Conservation (phyloP, 2,329 filamentous ascomycete genomes). For the Penicillium freii region DNA sequence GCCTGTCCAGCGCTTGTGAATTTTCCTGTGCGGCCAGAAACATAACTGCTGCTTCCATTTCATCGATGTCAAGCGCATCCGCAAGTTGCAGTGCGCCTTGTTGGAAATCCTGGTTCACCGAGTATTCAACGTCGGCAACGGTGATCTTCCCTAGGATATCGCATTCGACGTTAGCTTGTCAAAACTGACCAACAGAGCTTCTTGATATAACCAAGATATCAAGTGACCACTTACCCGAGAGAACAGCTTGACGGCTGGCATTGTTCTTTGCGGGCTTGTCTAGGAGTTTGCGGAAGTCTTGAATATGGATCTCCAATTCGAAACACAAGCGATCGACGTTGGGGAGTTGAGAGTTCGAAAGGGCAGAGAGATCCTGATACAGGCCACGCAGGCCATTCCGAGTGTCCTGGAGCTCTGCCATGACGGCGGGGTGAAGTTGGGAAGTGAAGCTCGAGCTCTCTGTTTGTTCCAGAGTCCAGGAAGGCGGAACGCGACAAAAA, state of each 20-base stretch:
- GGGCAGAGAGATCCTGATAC: constrained; percentile 76
- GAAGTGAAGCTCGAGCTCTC: constrained; percentile 26
- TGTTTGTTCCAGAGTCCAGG: constrained; percentile 28
- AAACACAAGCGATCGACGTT: constrained; percentile 66
- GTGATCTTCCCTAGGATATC: constrained; percentile 66
- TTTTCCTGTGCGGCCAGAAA: constrained; percentile 73
- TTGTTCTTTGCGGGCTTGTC: constrained; percentile 74
- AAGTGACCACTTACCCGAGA: constrained; percentile 56
- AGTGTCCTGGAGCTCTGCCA: constrained; percentile 62
- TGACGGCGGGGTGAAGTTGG: constrained; percentile 23
- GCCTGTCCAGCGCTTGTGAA: constrained; percentile 65
- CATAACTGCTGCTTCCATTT: constrained; percentile 75
- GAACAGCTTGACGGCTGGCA: constrained; percentile 68
- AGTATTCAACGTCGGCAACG: constrained; percentile 70
- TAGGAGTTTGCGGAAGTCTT: constrained; percentile 68
- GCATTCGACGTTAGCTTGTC: constrained; percentile 18
- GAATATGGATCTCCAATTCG: constrained; percentile 64
- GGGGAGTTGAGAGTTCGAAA: constrained; percentile 68
- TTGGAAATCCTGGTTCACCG: constrained; percentile 82
- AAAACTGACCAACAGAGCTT: background rate
- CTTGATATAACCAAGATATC: background rate
- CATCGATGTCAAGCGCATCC: constrained; percentile 86
- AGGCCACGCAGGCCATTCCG: constrained; percentile 78
- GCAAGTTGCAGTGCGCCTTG: constrained; percentile 77
- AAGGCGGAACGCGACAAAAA: constrained; percentile 40